Conservation (phyloP, 2,329 filamentous ascomycete species). For the Bipolaris sorokiniana region DNA sequence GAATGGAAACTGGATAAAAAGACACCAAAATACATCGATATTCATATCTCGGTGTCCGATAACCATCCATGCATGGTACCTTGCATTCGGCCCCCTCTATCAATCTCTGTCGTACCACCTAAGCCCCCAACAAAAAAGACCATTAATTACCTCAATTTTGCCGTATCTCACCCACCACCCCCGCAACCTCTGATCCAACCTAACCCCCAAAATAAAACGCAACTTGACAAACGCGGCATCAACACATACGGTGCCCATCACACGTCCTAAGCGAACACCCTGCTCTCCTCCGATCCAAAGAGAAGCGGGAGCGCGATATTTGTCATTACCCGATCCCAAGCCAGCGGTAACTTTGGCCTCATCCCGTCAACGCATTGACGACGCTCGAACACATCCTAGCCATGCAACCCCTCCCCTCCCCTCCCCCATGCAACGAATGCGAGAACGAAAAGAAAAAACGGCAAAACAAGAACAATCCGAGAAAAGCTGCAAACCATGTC, state of each 20-base stretch:
- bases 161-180: neutral
- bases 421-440: no score
- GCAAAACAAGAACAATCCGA: no score
- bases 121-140: constrained; percentile 3
- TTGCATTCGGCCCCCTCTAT: neutral
- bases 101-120: neutral
- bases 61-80: neutral
- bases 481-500: no score
- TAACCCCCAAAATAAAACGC: no score
- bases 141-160: constrained; percentile 6
- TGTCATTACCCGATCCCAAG: constrained; percentile 3
- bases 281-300: no score
- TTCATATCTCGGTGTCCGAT: constrained; percentile 3
- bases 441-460: no score
- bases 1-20: neutral
- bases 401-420: no score
- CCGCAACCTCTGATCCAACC: neutral
- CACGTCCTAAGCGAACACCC: neutral
- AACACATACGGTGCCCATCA: neutral
- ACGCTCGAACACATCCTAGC: no score
- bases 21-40: neutral
- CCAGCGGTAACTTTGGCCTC: neutral
- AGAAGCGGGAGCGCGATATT: neutral
- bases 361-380: constrained; percentile 2
- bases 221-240: no score